phyloP scores from a whole-genome alignment of 2,329 filamentous ascomycete genomes.

The Phyllosticta ampelicida region DNA sequence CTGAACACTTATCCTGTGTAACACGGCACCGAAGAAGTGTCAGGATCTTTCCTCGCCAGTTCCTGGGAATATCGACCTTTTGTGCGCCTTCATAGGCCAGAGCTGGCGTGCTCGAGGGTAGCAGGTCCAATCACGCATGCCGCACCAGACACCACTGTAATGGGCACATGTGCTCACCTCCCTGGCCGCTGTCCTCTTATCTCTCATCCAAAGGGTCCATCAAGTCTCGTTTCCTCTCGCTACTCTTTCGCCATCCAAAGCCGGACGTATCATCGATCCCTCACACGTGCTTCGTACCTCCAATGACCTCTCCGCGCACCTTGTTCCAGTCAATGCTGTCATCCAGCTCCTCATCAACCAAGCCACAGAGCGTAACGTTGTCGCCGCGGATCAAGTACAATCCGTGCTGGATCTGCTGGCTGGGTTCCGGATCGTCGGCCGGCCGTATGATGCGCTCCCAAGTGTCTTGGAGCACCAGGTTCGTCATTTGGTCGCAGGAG shows the following conservation, averaged over 20 bases:
- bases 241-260: neutral
- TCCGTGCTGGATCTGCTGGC: conserved; percentile 70
- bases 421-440: conserved; percentile 70
- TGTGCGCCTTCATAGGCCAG: neutral
- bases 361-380: conserved; percentile 81
- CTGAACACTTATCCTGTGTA: neutral
- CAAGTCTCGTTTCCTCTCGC: neutral
- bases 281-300: conserved; percentile 63
- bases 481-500: conserved; percentile 84
- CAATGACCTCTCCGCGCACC: conserved; percentile 75
- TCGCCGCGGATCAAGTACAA: conserved; percentile 89
- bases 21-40: neutral
- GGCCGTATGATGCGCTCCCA: conserved; percentile 85
- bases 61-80: neutral
- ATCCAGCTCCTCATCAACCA: conserved; percentile 84
- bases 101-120: neutral
- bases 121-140: neutral
- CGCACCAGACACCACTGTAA: neutral
- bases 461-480: conserved; percentile 75
- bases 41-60: neutral
- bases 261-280: neutral
- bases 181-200: neutral
- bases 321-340: conserved; percentile 85
- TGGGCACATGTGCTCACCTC: neutral
- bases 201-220: neutral